These are phyloP conservation scores for Chlorella sp. DNA, from an alignment of 139 green algal species.

Conservation along the genomic window DNA sequence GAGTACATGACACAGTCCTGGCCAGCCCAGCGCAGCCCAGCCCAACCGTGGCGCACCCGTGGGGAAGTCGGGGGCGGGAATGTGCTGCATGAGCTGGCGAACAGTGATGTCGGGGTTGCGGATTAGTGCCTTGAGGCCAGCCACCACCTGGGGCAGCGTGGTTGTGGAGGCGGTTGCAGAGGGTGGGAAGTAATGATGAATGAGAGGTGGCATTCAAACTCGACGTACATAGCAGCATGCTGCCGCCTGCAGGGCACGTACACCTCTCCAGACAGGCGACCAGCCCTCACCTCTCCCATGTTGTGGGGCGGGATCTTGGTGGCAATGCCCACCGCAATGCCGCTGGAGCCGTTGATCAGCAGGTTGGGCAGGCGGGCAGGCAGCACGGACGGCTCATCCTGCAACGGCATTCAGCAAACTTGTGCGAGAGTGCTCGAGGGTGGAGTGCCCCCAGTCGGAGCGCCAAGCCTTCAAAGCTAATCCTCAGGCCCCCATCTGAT, in stretches of 20 bases:
- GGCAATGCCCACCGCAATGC: conserved; percentile 97
- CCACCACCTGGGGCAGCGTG: no score
- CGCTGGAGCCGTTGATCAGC: conserved; percentile 93
- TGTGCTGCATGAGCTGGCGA: conserved; percentile 83
- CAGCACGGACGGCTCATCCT: conserved; percentile 92
- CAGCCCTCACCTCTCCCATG: conserved; percentile 58
- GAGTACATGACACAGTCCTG: no score
- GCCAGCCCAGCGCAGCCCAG: neutral
- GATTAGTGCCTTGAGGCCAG: conserved; percentile 81
- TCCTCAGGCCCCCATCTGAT: no score
- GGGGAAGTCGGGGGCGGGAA: conserved; percentile 96
- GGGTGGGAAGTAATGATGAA: no score
- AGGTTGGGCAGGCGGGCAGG: conserved; percentile 90
- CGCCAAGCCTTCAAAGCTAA: no score
- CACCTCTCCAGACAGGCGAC: no score
- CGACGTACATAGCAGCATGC: no score
- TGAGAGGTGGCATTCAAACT: no score
- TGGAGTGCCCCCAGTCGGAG: no score
- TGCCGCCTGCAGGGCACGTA: no score
- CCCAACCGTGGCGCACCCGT: conserved; percentile 75
- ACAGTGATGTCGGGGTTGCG: conserved; percentile 82
- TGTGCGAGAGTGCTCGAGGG: no score
- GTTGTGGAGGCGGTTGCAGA: no score
- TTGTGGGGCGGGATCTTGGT: conserved; percentile 98
- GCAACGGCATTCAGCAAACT: neutral